phyloP scores from a whole-genome alignment of 768 basidiomycete genomes.

The Rhizopogon salebrosus region DNA sequence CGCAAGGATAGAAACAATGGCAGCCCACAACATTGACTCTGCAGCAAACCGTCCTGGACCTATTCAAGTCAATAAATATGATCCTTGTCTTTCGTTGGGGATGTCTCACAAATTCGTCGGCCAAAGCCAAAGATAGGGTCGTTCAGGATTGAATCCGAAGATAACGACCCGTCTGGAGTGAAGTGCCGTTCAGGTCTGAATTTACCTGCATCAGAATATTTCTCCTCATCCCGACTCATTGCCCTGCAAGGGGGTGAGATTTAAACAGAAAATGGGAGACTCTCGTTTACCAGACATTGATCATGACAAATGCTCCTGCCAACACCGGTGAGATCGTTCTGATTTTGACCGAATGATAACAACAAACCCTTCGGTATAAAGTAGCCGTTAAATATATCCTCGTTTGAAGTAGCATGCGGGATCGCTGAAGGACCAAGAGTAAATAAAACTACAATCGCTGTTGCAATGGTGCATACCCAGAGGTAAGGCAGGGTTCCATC shows the following conservation, averaged over 20 bases:
- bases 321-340: not conserved
- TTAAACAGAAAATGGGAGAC: not conserved
- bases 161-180: slow-evolving; percentile 8
- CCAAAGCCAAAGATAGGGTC: slow-evolving; percentile 3
- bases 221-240: slow-evolving; percentile 19
- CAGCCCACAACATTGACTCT: slow-evolving; percentile 2
- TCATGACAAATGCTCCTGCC: slow-evolving; percentile 16
- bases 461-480: slow-evolving; percentile 9
- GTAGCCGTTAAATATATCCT: slow-evolving; percentile 38
- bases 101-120: slow-evolving; percentile 3
- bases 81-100: no score
- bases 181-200: slow-evolving; percentile 32
- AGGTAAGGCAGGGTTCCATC: slow-evolving; percentile 19
- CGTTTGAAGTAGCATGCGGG: slow-evolving; percentile 27
- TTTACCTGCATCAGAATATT: slow-evolving; percentile 21
- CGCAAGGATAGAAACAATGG: slow-evolving; percentile 13
- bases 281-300: slow-evolving; percentile 13
- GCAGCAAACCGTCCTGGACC: slow-evolving; percentile 6
- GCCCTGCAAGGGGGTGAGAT: slow-evolving; percentile 10
- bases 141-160: not conserved
- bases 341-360: not conserved
- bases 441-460: not conserved
- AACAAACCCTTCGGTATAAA: slow-evolving; percentile 48
- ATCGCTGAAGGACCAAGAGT: slow-evolving; percentile 10
- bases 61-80: not conserved